Evolutionary conservation across 2,329 filamentous ascomycete species (phyloP), one percentile per base, ranked within the genome.

Genomic region (Colletotrichum horii): DNA sequence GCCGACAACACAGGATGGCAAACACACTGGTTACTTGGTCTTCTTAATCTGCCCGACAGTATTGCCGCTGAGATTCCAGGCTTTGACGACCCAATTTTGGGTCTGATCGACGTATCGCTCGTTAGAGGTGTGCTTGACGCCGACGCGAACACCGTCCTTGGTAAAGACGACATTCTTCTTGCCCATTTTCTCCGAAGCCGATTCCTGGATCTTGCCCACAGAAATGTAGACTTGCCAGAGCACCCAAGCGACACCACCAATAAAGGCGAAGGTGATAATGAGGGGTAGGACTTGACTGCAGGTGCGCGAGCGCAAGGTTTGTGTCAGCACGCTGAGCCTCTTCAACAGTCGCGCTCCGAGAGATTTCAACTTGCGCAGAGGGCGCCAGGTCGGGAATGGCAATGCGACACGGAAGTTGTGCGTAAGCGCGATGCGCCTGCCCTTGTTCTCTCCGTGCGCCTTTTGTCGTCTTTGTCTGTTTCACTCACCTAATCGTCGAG

Each of bases 51-150:
- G 75, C 16, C 76, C 76, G 34, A 73, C 70, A 8, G 64, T 75
- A 8, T 75, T 74, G 30, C 84, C 85, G 77, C 87, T 87, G 72
- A 92, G 80, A 79, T 93, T 92, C 91, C 91, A 93, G 2, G 91
- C 91, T 84, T 92, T 93, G 73, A 93, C 91, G 69, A 93, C 84
- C 84, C 89, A 91, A 78, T 88, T 91, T 86, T 96, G 94, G 22
- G 94, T 95, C 80, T 88, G 88, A 79, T 96, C 94, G 80, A 94
- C 91, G 82, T 95, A 95, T 64, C 90, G 91, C 85, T 96, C 94
- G 70, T 90, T 89, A 78, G 89, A 89, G 66, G 94, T 84, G 76
- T 95, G 89, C 84, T 93, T 94, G 76, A 96, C 90, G 65, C 92
- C 92, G 60, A 96, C 93, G 76, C 91, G 90, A 76, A 94, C 85